Percentiles rank a stretch among this genome's conserved stretches.
phyloP scores from a whole-genome alignment of 306 rosid genomes.

The Amphicarpaea edgeworthii region DNA sequence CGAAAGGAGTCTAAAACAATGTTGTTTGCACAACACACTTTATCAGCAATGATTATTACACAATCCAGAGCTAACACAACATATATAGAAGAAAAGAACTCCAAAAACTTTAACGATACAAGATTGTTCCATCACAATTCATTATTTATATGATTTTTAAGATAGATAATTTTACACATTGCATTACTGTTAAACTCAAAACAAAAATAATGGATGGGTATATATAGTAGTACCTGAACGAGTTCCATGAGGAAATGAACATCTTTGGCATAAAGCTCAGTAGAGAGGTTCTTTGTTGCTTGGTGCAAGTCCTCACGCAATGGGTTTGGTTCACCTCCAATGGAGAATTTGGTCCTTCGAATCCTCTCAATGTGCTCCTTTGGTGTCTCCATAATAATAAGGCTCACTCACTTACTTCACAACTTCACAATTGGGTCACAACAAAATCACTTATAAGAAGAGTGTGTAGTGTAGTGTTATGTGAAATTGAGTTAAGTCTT shows the following conservation, averaged over 20 bases:
- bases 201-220: neutral
- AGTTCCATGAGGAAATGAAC: conserved; percentile 88
- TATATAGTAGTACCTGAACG: conserved; percentile 76
- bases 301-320: conserved; percentile 64
- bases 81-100: neutral
- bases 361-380: conserved; percentile 67
- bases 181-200: too few relatives aligned
- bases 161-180: too few relatives aligned
- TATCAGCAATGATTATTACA: neutral
- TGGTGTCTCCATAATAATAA: conserved; percentile 29
- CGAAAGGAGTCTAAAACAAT: too few relatives aligned
- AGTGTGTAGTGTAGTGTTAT: neutral
- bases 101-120: too few relatives aligned
- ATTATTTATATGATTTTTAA: too few relatives aligned
- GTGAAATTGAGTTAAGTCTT: neutral
- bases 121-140: too few relatives aligned
- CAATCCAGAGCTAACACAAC: neutral
- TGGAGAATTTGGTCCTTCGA: conserved; percentile 63
- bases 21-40: neutral
- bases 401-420: too few relatives aligned
- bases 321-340: conserved; percentile 59
- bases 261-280: conserved; percentile 74
- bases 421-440: neutral
- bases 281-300: conserved; percentile 64
- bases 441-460: neutral